Conservation (phyloP, 2,329 filamentous ascomycete genomes). For the Fusarium albosuccineum region DNA sequence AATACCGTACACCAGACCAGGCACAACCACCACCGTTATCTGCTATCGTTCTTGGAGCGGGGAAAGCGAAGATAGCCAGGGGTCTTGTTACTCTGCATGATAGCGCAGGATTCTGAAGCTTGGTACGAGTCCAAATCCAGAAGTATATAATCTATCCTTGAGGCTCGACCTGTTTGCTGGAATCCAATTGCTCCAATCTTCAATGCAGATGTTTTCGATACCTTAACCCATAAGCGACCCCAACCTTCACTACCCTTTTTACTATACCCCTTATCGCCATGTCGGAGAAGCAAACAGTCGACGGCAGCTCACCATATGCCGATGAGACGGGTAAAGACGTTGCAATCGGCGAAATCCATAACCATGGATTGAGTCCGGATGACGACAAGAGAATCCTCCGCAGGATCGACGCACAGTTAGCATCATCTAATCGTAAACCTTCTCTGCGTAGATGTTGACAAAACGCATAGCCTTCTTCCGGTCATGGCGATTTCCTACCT, state of each 20-base stretch:
- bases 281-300: slow-evolving; percentile 9
- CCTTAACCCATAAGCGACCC: background rate
- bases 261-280: background rate
- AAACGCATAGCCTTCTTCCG: slow-evolving; percentile 60
- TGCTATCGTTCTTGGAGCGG: background rate
- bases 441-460: too few relatives aligned
- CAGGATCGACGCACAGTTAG: slow-evolving; percentile 69
- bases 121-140: background rate
- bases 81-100: background rate
- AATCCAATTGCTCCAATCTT: background rate
- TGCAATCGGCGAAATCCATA: background rate
- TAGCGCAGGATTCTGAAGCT: background rate
- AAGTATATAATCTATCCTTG: background rate
- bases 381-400: slow-evolving; percentile 66
- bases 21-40: background rate
- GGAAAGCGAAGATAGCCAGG: background rate
- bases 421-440: slow-evolving; percentile 54
- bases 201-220: background rate
- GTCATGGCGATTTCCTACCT: slow-evolving; percentile 66
- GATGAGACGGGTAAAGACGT: slow-evolving; percentile 12
- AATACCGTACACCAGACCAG: background rate
- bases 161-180: background rate
- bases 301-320: background rate
- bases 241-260: background rate
- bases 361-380: slow-evolving; percentile 35